Evolutionary conservation across 331 rosid genomes (phyloP).

Genomic region (Acacia concinna): DNA sequence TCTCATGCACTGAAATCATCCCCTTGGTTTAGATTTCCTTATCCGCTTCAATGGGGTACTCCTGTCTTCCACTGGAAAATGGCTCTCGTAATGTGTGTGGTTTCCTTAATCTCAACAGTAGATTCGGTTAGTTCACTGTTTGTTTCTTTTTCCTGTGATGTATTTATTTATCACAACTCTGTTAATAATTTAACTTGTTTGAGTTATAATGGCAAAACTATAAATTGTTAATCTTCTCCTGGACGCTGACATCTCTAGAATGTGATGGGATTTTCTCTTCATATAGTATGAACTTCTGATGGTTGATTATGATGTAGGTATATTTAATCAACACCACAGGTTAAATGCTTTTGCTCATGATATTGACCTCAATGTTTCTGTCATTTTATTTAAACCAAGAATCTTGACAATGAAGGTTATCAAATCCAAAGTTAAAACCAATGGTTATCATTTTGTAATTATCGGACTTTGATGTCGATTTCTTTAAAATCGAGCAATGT

Average conservation of each 20-base stretch:
- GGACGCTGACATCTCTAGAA: not conserved
- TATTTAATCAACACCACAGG: not conserved
- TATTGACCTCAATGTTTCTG: not conserved
- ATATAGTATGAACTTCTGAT: not conserved
- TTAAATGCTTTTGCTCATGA: not conserved
- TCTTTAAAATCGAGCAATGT: not conserved
- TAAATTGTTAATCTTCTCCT: not conserved
- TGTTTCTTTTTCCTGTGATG: constrained; percentile 28
- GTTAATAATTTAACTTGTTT: not conserved
- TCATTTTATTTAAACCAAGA: not conserved
- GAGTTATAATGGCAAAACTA: not conserved
- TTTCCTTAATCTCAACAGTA: constrained; percentile 85
- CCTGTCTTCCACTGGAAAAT: constrained; percentile 98
- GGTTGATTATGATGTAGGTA: not conserved
- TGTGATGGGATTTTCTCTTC: not conserved
- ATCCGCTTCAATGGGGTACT: constrained; percentile 98
- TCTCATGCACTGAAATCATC: constrained; percentile 75
- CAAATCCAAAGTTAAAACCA: not conserved
- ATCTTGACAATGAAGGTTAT: not conserved
- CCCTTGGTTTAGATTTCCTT: constrained; percentile 98
- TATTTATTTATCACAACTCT: not conserved
- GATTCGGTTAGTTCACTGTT: constrained; percentile 83
- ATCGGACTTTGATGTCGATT: not conserved
- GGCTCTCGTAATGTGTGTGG: constrained; percentile 95
- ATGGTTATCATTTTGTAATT: not conserved